phyloP scores from a whole-genome alignment of 441 rosid genomes.

The Kokia cookei region DNA sequence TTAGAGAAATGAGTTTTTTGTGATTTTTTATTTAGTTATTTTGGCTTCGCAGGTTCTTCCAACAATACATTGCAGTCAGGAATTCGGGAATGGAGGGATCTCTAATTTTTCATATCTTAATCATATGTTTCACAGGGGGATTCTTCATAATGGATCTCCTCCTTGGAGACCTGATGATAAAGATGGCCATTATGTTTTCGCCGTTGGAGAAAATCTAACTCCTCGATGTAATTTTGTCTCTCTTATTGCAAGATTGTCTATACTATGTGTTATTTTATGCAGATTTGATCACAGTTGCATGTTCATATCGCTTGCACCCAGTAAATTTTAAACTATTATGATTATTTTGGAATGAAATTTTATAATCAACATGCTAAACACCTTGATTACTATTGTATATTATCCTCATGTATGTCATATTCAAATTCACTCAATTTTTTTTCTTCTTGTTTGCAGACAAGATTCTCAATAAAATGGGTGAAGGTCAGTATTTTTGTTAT shows the following conservation, averaged over 20 bases:
- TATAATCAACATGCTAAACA: neutral
- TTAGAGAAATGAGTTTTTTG: neutral
- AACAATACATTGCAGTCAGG: slow-evolving; percentile 58
- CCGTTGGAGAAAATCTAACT: slow-evolving; percentile 69
- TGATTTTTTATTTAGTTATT: neutral
- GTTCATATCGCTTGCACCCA: neutral
- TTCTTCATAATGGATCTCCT: slow-evolving; percentile 60
- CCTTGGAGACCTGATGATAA: slow-evolving; percentile 95
- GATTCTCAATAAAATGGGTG: slow-evolving; percentile 89
- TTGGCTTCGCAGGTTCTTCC: slow-evolving; percentile 45
- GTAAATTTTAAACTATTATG: neutral
- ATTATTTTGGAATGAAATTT: neutral
- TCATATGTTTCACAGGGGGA: slow-evolving; percentile 40
- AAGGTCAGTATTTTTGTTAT: slow-evolving; percentile 50
- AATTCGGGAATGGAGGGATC: slow-evolving; percentile 42
- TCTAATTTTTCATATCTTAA: slow-evolving; percentile 44
- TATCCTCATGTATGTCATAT: neutral
- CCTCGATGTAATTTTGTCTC: slow-evolving; percentile 54
- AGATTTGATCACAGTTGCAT: neutral
- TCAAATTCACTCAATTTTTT: slow-evolving; percentile 6
- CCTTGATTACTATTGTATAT: neutral
- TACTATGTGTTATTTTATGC: neutral
- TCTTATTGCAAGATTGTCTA: neutral
- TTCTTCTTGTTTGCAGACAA: slow-evolving; percentile 53
- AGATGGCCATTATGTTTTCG: slow-evolving; percentile 83